Percentiles rank a stretch among this genome's conserved stretches.
Conservation (phyloP, 352 stramenopile species). For the Phytophthora idaei region DNA sequence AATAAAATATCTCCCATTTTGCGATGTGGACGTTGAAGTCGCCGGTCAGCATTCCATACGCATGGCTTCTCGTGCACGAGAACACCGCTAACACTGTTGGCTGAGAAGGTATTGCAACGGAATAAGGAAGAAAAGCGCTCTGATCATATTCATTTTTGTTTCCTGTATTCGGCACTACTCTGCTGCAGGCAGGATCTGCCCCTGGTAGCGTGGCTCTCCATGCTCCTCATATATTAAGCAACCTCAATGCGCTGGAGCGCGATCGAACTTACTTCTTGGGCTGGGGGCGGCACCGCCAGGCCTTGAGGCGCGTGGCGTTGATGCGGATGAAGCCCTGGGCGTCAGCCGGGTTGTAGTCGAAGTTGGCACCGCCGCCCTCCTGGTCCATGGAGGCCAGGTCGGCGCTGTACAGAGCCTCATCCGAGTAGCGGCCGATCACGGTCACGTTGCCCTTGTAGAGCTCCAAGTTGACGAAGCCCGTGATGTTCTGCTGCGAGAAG, state of each 20-base stretch:
- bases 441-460: constrained; percentile 99
- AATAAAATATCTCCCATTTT: no score
- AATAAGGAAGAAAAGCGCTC: constrained; percentile 6
- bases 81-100: no score
- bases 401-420: constrained; percentile 96
- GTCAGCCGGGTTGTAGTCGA: constrained; percentile 98
- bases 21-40: no score
- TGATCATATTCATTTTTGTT: constrained; percentile 36
- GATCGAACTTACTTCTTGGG: constrained; percentile 50
- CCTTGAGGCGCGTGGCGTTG: constrained; percentile 98
- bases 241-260: constrained; percentile 14
- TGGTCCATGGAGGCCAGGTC: constrained; percentile 99
- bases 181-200: constrained; percentile 8
- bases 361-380: constrained; percentile 93
- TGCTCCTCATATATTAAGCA: constrained; percentile 33
- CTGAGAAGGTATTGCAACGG: no score
- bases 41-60: no score
- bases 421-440: constrained; percentile 90
- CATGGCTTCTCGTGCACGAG: no score
- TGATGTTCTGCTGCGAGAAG: constrained; percentile 95
- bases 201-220: constrained; percentile 9
- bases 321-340: constrained; percentile 99
- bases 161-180: constrained; percentile 20
- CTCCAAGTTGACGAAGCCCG: constrained; percentile 93
- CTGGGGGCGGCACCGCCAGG: constrained; percentile 72